Conservation (phyloP, 768 basidiomycete genomes). For the Collybia nuda region DNA sequence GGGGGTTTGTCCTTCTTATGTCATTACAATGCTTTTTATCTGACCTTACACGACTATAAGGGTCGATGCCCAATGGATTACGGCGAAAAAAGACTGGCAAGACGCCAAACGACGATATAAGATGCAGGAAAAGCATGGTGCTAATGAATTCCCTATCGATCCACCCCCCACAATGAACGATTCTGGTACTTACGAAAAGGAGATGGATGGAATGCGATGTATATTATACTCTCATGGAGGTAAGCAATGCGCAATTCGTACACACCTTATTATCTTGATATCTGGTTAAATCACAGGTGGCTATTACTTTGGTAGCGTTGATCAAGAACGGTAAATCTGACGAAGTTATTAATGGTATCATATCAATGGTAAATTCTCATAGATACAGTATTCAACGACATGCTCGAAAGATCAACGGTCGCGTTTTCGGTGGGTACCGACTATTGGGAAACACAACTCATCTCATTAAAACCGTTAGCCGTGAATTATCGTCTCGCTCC, state of each 20-base stretch:
- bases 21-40: slow-evolving; percentile 4
- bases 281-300: slow-evolving; percentile 45
- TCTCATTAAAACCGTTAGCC: slow-evolving; percentile 38
- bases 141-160: slow-evolving; percentile 3
- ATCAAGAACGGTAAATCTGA: slow-evolving; percentile 61
- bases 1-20: slow-evolving; percentile 51
- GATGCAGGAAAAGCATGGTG: slow-evolving; percentile 35
- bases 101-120: slow-evolving; percentile 62
- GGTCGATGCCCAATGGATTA: slow-evolving; percentile 86
- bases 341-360: not conserved
- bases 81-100: slow-evolving; percentile 79
- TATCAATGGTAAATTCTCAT: not conserved
- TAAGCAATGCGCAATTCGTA: slow-evolving; percentile 21
- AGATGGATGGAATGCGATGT: slow-evolving; percentile 85
- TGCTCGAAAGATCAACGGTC: slow-evolving; percentile 90
- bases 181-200: slow-evolving; percentile 51
- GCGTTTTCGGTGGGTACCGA: slow-evolving; percentile 66
- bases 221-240: slow-evolving; percentile 83
- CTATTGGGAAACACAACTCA: not conserved
- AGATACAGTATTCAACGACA: slow-evolving; percentile 79
- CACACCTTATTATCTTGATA: not conserved
- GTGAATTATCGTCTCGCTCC: slow-evolving; percentile 88
- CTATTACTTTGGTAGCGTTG: slow-evolving; percentile 83
- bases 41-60: slow-evolving; percentile 34
- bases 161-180: slow-evolving; percentile 17